Base-by-base conservation (phyloP, 2,329 filamentous ascomycete species). In the Calycina marina region DNA sequence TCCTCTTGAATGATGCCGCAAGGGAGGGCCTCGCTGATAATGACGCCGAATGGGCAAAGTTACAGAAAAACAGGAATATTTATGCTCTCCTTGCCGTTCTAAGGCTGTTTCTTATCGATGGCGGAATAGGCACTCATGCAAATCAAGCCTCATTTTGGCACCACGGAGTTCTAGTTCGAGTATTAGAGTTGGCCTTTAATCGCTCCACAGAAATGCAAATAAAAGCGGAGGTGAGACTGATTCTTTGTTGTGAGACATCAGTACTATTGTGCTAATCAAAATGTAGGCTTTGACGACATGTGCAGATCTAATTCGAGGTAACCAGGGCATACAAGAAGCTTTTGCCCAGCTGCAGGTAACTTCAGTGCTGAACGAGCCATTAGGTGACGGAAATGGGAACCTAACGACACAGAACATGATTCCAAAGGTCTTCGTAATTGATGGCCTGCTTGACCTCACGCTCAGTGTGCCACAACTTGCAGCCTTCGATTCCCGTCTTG, bases 91-190 rank as follows among this genome's bases (percentile, higher is more conserved):
- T 96, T 29, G 82, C 81, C 24, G 77, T 98, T 13, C 66, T 94
- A 38, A 77, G 85, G 44, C 64, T 96, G 37, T 94, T 98, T 51
- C 63, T 98, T 14, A 70, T 79, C 5, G 67, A 70, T 22, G 85
- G 88, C n/a, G 83, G 83, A 18, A 62, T 76, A 30, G 81, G 81
- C 26, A 92, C 85, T 2, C 61, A 71, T 18, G 73, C 80, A 41
- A 98, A 96, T 48, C 90, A 96, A 55, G 65, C 67, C 30, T 75
- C 82, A 5, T 93, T 93, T 46, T 86, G 81, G 67, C 78, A 85
- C 41, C 74, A 83, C 53, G 81, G 81, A 6, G 66, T 93, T 6
- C 67, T 90, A 29, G 75, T 79, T 43, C 74, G 84, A 45, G 73
- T 90, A 17, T 62, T 96, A 16, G 77, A 84, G 43, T 67, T 94